phyloP scores from a whole-genome alignment of 805 yeast species.

The Schwanniomyces vanrijiae region DNA sequence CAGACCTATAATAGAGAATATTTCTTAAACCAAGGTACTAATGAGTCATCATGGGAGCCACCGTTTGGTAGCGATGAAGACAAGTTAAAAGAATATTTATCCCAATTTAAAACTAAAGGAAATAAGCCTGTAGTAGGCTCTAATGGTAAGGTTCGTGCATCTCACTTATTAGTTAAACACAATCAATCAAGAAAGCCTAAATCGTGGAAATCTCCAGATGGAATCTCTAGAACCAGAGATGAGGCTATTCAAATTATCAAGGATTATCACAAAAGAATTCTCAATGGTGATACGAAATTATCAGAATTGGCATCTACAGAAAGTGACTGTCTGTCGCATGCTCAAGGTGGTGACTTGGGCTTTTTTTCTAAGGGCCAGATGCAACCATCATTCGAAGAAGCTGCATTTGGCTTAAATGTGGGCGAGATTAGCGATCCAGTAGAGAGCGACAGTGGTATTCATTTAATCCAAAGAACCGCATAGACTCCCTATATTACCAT shows the following conservation, averaged over 20 bases:
- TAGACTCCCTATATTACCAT: too few relatives aligned
- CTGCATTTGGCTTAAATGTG: conserved; percentile 75
- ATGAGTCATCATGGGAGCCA: conserved; percentile 85
- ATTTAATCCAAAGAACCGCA: conserved; percentile 82
- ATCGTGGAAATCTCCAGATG: conserved; percentile 77
- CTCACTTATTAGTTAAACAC: conserved; percentile 85
- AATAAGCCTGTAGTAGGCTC: conserved; percentile 46
- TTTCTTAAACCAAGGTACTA: conserved; percentile 67
- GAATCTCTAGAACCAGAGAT: conserved; percentile 76
- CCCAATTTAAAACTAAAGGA: conserved; percentile 29
- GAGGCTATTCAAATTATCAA: conserved; percentile 72
- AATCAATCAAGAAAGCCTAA: conserved; percentile 83
- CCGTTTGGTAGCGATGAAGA: conserved; percentile 78
- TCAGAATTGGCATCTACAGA: conserved; percentile 76
- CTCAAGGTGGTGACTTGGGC: conserved; percentile 91
- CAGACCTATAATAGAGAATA: conserved; percentile 83
- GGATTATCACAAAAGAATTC: conserved; percentile 55
- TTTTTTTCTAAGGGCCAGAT: conserved; percentile 84
- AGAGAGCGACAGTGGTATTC: conserved; percentile 90
- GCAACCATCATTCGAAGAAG: conserved; percentile 94
- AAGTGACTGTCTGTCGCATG: conserved; percentile 85
- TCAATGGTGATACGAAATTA: conserved; percentile 64
- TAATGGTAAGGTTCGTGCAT: conserved; percentile 67
- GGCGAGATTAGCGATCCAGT: conserved; percentile 83
- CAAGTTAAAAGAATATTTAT: conserved; percentile 57